Conservation (phyloP, 352 stramenopile genomes). For the Saprolegnia diclina region DNA sequence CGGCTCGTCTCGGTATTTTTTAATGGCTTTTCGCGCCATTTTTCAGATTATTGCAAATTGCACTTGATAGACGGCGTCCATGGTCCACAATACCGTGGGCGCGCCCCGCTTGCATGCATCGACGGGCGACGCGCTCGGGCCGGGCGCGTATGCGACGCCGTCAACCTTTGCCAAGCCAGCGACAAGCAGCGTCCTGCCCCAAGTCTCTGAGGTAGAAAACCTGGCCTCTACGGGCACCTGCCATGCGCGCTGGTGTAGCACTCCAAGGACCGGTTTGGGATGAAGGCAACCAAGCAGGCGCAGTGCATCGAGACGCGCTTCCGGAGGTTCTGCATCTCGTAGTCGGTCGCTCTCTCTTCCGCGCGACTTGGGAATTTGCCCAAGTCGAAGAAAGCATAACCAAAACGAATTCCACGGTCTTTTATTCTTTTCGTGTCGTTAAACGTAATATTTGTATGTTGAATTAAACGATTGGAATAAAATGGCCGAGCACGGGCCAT, state of each 20-base stretch:
- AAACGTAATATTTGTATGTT: background rate
- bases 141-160: slow-evolving; percentile 9
- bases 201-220: background rate
- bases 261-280: slow-evolving; percentile 20
- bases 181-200: background rate
- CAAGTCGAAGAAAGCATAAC: background rate
- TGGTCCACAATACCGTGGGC: slow-evolving; percentile 19
- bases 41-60: background rate
- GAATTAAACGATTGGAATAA: slow-evolving; percentile 3
- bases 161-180: background rate
- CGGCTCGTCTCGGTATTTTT: slow-evolving; percentile 16
- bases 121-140: slow-evolving; percentile 6
- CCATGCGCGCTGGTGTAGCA: background rate
- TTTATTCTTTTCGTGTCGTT: background rate
- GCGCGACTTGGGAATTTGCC: background rate
- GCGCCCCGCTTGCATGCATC: slow-evolving; percentile 1
- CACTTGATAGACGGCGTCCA: slow-evolving; percentile 16
- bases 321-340: slow-evolving; percentile 21
- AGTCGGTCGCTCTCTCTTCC: background rate
- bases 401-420: background rate
- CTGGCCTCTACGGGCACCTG: background rate
- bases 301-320: slow-evolving; percentile 17
- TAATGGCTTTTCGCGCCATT: background rate
- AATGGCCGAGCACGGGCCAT: background rate
- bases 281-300: slow-evolving; percentile 23